A percentile compares a stretch with the other conserved stretches of the same genome.
phyloP scores from a whole-genome alignment of 2,329 filamentous ascomycete species.

The Ophiostoma himal-ulmi region DNA sequence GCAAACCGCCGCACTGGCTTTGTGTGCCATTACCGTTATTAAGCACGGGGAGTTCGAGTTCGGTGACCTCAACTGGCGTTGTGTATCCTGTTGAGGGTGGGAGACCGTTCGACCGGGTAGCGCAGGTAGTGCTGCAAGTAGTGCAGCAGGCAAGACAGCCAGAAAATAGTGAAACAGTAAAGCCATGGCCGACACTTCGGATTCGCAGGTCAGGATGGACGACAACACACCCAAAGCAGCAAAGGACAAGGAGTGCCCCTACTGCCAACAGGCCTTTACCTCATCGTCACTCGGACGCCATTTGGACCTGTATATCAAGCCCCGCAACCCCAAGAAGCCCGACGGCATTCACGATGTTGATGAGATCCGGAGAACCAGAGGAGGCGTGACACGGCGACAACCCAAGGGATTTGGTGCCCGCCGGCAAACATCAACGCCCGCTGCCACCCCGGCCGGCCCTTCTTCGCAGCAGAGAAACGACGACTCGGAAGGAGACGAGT shows the following conservation, averaged over 20 bases:
- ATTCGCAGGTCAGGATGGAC: constrained; percentile 6
- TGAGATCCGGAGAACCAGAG: constrained; percentile 76
- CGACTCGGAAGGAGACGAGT: constrained; percentile 37
- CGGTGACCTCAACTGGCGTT: constrained; percentile 10
- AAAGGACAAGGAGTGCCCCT: constrained; percentile 86
- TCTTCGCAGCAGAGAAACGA: constrained; percentile 36
- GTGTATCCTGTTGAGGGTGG: constrained; percentile 2
- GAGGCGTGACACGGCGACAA: constrained; percentile 80
- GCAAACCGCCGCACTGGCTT: background rate
- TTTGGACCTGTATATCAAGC: constrained; percentile 88
- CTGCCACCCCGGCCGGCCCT: constrained; percentile 43
- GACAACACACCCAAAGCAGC: constrained; percentile 43
- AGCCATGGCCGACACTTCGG: background rate
- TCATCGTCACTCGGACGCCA: constrained; percentile 90
- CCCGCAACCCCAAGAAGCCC: constrained; percentile 80
- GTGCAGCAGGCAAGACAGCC: background rate
- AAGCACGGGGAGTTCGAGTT: constrained; percentile 5
- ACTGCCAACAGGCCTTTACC: constrained; percentile 83
- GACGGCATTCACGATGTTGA: constrained; percentile 89
- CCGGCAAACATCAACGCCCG: constrained; percentile 57
- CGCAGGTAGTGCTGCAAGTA: constrained; percentile 1
- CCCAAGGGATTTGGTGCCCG: constrained; percentile 59
- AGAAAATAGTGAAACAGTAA: background rate
- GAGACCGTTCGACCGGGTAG: background rate
- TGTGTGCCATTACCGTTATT: background rate